Percentiles rank a stretch among this genome's conserved stretches.
Conservation (phyloP, 768 basidiomycete species). For the Inosperma sp. region DNA sequence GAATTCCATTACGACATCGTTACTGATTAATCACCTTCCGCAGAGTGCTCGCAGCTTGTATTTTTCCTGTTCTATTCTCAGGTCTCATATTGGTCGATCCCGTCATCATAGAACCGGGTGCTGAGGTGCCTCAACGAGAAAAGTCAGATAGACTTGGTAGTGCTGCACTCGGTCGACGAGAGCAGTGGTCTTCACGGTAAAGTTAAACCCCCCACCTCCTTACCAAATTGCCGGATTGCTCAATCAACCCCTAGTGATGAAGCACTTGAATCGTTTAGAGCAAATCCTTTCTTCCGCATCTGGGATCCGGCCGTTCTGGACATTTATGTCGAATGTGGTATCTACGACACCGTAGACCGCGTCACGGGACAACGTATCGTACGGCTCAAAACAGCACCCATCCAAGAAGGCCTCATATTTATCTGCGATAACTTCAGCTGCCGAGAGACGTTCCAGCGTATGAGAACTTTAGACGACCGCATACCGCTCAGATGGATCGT, state of each 20-base stretch:
- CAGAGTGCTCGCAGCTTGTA: conserved; percentile 53
- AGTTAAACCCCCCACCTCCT: neutral
- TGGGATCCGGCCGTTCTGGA: conserved; percentile 67
- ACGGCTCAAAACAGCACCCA: conserved; percentile 58
- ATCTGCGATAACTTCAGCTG: conserved; percentile 47
- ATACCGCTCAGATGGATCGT: conserved; percentile 55
- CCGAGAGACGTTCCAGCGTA: conserved; percentile 39
- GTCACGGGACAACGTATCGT: conserved; percentile 34
- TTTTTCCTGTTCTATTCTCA: conserved; percentile 62
- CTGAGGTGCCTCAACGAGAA: conserved; percentile 8
- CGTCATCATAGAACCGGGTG: conserved; percentile 44
- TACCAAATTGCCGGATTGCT: neutral
- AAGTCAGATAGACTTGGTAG: conserved; percentile 24
- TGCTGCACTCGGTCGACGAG: conserved; percentile 55
- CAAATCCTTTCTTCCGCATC: conserved; percentile 59
- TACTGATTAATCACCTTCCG: conserved; percentile 29
- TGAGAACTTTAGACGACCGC: conserved; percentile 43
- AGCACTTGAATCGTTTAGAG: conserved; percentile 45
- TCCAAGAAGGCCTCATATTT: conserved; percentile 55
- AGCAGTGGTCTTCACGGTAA: conserved; percentile 60
- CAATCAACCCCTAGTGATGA: conserved; percentile 44
- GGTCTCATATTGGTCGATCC: conserved; percentile 77
- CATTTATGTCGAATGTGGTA: conserved; percentile 56
- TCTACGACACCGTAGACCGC: conserved; percentile 33
- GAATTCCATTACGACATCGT: neutral